Evolutionary conservation across 2,329 filamentous ascomycete species (phyloP).

Genomic region (Aspergillus neoniger): DNA sequence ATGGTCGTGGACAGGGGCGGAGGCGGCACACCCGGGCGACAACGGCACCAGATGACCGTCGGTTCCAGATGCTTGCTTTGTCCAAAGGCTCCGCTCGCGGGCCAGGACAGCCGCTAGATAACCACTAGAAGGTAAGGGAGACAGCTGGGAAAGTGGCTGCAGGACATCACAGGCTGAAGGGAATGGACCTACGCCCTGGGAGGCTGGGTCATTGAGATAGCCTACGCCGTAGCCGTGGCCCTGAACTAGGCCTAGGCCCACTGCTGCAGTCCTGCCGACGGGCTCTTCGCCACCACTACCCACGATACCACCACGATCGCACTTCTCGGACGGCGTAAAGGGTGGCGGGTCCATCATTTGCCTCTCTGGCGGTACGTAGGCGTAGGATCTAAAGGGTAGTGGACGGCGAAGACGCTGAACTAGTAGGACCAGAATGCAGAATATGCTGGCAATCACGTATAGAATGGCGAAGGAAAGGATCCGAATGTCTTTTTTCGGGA

Average conservation of each 20-base stretch:
- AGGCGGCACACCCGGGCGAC: neutral
- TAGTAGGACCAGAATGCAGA: conserved; percentile 20
- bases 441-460: conserved; percentile 19
- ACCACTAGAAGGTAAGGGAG: conserved; percentile 27
- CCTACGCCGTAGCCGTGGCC: conserved; percentile 8
- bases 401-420: conserved; percentile 23
- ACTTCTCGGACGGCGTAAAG: conserved; percentile 14
- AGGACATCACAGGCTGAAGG: conserved; percentile 30
- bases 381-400: conserved; percentile 11
- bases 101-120: conserved; percentile 24
- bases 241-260: conserved; percentile 13
- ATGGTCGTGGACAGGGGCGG: conserved; percentile 1
- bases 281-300: conserved; percentile 20
- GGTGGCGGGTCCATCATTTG: conserved; percentile 27
- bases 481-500: conserved; percentile 11
- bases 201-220: conserved; percentile 9
- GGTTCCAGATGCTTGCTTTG: conserved; percentile 11
- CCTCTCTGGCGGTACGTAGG: conserved; percentile 14
- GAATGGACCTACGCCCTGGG: conserved; percentile 10
- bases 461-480: conserved; percentile 19
- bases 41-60: neutral
- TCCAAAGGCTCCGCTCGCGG: conserved; percentile 15
- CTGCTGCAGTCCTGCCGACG: conserved; percentile 9
- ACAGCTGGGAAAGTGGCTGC: conserved; percentile 26
- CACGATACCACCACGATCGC: neutral